Percentiles rank a stretch among this genome's conserved stretches.
These are phyloP conservation scores for Neolecta irregularis DNA, from an alignment of 1,139 yeast genomes.

Conservation along the genomic window DNA sequence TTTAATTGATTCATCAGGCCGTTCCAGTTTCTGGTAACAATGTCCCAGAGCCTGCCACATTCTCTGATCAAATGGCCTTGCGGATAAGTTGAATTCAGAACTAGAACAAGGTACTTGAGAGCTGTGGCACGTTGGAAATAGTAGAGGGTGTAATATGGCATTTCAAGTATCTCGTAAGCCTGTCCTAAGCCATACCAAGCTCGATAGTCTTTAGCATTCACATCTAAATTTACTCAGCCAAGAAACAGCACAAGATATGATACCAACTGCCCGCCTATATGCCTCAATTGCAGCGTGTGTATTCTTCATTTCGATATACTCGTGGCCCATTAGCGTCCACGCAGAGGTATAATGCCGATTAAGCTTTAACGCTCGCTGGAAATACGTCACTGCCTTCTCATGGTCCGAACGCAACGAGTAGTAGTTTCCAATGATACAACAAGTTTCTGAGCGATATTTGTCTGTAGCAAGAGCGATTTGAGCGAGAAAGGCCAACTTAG, in stretches of 20 bases:
- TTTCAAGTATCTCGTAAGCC: conserved; percentile 90
- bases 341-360: conserved; percentile 76
- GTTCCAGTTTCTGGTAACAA: conserved; percentile 69
- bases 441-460: conserved; percentile 82
- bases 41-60: conserved; percentile 96
- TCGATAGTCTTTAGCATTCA: conserved; percentile 74
- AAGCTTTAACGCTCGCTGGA: conserved; percentile 71
- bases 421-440: conserved; percentile 81
- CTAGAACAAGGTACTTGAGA: conserved; percentile 32
- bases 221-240: conserved; percentile 28
- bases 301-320: conserved; percentile 87
- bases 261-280: conserved; percentile 68
- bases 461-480: conserved; percentile 74
- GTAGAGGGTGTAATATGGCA: conserved; percentile 83
- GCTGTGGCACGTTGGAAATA: conserved; percentile 87
- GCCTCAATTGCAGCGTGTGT: conserved; percentile 96
- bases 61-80: conserved; percentile 61
- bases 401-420: conserved; percentile 86
- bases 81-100: not conserved
- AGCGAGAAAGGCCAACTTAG: conserved; percentile 74
- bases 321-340: conserved; percentile 99
- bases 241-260: not conserved
- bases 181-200: conserved; percentile 99
- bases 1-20: conserved; percentile 47
- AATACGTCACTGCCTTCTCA: conserved; percentile 85